Base-by-base conservation (phyloP, 768 basidiomycete genomes). In the Mycena filopes region DNA sequence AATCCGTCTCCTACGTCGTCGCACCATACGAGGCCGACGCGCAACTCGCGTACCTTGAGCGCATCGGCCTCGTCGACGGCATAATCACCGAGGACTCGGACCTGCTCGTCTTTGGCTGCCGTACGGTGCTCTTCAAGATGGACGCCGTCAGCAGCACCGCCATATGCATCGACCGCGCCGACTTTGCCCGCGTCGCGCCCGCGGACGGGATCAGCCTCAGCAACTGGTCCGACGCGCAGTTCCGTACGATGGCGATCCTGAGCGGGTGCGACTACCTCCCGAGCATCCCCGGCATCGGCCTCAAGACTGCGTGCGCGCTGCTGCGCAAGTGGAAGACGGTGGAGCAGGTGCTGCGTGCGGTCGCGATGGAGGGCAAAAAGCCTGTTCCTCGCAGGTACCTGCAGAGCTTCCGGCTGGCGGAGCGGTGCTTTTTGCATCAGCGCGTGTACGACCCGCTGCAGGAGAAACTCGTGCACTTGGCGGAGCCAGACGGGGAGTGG, bases 21-120 rank as follows among this genome's bases (percentile, higher is more conserved):
- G 97, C 98, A 5, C 98, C 98, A 0, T 99, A 99, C 76, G 98
- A 99, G 82, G 98, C 98, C 0, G 98, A 99, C 73, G 95, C 98
- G 1, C 98, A 99, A 76, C 86, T 99, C 60, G 92, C 94, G 47
- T 98, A 92, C 78, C 86, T 99, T 46, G 98, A 99, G 74, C 87
- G 87, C 51, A 76, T 82, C 45, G 94, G 94, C 20, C 72, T 93
- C 36, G 93, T 95, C 42, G 91, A 96, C 74, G 98, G 90, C 3
- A 91, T 99, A 76, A 86, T 99, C 70, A 99, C 98, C 2, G 98
- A 99, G 79, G 98, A 99, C 78, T 98, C 96, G 0, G 98, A 99
- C 77, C 83, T 99, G 29, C 89, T 99, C 63, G 96, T 99, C 50
- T 99, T 98, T 73, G 98, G 97, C n/a, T 97, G 95, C 79, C 85